Percentiles rank a stretch among this genome's conserved stretches.
These are phyloP conservation scores for Teratosphaeria pseudoeucalypti DNA, from an alignment of 2,329 filamentous ascomycete genomes.

Conservation along the genomic window DNA sequence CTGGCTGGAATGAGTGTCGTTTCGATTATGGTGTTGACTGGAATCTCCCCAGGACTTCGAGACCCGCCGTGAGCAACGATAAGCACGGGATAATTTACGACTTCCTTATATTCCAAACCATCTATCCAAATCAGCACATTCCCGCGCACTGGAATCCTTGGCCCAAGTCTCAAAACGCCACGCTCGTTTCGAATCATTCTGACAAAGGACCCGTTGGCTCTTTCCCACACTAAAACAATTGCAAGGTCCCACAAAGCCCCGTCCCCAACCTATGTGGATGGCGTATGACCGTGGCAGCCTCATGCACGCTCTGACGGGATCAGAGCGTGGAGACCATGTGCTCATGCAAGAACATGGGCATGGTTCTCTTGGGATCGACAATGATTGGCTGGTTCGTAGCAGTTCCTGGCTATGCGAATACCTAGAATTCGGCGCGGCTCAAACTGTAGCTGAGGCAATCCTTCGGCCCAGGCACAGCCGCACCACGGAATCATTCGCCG, in stretches of 20 bases:
- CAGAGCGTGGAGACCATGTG: background rate
- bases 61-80: background rate
- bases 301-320: background rate
- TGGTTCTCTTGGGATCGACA: background rate
- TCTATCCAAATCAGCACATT: background rate
- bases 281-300: background rate
- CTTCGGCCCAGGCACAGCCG: background rate
- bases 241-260: background rate
- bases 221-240: background rate
- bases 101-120: background rate
- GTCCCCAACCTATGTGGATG: background rate
- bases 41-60: background rate
- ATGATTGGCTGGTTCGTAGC: background rate
- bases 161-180: background rate
- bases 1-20: background rate
- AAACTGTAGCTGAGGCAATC: background rate
- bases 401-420: background rate
- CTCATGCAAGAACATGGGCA: background rate
- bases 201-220: background rate
- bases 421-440: background rate
- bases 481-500: background rate
- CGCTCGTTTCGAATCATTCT: background rate
- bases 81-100: too few relatives aligned
- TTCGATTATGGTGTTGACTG: background rate
- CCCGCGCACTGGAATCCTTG: background rate